These are phyloP conservation scores for Macrocybe gigantea DNA, from an alignment of 768 basidiomycete genomes.

Conservation along the genomic window DNA sequence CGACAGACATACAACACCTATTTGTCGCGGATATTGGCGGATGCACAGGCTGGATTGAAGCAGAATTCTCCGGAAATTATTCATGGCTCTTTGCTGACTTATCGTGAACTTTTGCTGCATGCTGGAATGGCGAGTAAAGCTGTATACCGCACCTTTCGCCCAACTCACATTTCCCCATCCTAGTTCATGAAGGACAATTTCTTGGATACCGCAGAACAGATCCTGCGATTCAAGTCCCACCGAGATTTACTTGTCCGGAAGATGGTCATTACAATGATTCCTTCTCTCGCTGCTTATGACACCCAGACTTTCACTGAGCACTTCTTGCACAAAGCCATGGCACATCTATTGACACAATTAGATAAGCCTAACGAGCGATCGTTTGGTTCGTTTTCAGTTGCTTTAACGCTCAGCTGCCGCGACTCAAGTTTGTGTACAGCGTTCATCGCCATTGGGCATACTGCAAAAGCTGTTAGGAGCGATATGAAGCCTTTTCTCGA, in stretches of 20 bases:
- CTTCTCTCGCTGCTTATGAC: constrained; percentile 91
- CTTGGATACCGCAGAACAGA: constrained; percentile 81
- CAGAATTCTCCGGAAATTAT: constrained; percentile 81
- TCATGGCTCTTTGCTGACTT: constrained; percentile 88
- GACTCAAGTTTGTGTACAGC: constrained; percentile 37
- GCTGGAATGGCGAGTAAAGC: constrained; percentile 77
- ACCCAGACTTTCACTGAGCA: constrained; percentile 87
- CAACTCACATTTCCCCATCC: not conserved
- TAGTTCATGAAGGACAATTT: constrained; percentile 90
- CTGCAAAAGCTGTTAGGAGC: constrained; percentile 84
- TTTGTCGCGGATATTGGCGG: constrained; percentile 78
- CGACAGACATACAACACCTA: constrained; percentile 60
- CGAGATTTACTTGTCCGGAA: constrained; percentile 85
- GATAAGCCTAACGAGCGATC: constrained; percentile 86
- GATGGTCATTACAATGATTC: constrained; percentile 94
- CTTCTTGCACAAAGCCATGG: constrained; percentile 93
- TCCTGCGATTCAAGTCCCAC: constrained; percentile 82
- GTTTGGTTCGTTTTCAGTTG: constrained; percentile 50
- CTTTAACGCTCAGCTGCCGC: too few relatives aligned
- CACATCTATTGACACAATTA: constrained; percentile 79
- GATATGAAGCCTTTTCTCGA: constrained; percentile 97
- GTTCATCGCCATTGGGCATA: constrained; percentile 94
- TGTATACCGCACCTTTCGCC: not conserved
- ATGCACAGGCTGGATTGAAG: constrained; percentile 80
- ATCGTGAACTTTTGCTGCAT: constrained; percentile 85